Base-by-base conservation (phyloP, 345 rosid species). In the Crucihimalaya himalaica region DNA sequence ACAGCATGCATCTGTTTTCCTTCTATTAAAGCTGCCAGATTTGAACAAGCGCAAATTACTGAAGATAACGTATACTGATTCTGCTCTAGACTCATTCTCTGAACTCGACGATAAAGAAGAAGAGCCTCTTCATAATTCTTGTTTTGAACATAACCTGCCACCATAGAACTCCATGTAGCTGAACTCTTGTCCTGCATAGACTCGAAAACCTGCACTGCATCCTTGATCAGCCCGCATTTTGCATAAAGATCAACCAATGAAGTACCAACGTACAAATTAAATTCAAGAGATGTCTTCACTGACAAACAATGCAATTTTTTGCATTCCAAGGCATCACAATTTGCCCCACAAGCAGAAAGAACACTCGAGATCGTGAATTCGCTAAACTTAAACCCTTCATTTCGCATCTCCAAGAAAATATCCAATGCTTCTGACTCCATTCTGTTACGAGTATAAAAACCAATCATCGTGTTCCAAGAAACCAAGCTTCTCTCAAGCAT, bases 131-230 rank as follows among this genome's bases (percentile, higher is more conserved):
- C 94, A 40, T 81, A 86, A 15, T 82, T 79, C 78, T 84, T 86
- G 80, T 82, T 92, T 71, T 85, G 88, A 71, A 88, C 96, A 68
- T 79, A 89, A 34, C 93, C 94, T 7, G 93, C 73, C 25, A 85
- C 80, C 91, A 92, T 85, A 35, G 94, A 92, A 83, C 92, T 95
- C 97, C 99, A 95, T 15, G 93, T 85, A 20, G 88, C 97, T 35
- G 54, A 89, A 63, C 79, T 88, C 81, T 67, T 90, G 74, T 87
- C 90, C 28, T 58, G 78, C 87, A 95, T 83, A 51, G 18, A 81
- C 71, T 85, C 84, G 14, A 95, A 92, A 78, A 90, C 84, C 48
- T 29, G 34, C 20, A 63, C 63, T 0, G 96, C 90, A 0, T 86
- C 91, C 19, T 57, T 70, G 20, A 90, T 66, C 77, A 84, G 23